These are phyloP conservation scores for Colletotrichum costaricense DNA, from an alignment of 2,329 filamentous ascomycete genomes.

Conservation along the genomic window DNA sequence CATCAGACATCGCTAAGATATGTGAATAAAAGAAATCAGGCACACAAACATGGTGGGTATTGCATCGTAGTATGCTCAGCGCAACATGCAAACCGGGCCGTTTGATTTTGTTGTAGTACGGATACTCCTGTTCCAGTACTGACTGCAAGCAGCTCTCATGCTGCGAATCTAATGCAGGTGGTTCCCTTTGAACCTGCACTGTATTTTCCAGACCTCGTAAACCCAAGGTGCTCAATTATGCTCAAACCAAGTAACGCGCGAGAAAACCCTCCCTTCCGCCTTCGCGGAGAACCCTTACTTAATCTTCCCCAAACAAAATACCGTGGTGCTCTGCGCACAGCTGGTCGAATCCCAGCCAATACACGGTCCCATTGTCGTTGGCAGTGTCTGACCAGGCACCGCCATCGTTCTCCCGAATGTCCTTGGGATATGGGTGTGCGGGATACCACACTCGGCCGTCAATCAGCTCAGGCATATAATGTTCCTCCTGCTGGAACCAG, in stretches of 20 bases:
- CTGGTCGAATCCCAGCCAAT: slow-evolving; percentile 34
- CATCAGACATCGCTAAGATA: slow-evolving; percentile 14
- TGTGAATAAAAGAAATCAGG: neutral
- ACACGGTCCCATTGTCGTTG: slow-evolving; percentile 29
- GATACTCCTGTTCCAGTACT: neutral
- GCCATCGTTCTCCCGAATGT: slow-evolving; percentile 26
- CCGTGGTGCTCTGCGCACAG: slow-evolving; percentile 31
- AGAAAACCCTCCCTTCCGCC: neutral
- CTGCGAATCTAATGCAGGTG: slow-evolving; percentile 17
- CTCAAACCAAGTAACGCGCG: neutral
- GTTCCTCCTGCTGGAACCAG: slow-evolving; percentile 38
- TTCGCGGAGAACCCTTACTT: neutral
- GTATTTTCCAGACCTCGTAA: slow-evolving; percentile 17
- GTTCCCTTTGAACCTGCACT: slow-evolving; percentile 9
- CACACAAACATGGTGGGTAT: slow-evolving; percentile 11
- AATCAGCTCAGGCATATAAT: slow-evolving; percentile 42
- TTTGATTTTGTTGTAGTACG: slow-evolving; percentile 7
- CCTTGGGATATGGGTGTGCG: slow-evolving; percentile 28
- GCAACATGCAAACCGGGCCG: slow-evolving; percentile 26
- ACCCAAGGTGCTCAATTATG: slow-evolving; percentile 15
- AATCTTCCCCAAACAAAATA: slow-evolving; percentile 34
- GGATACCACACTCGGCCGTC: slow-evolving; percentile 46
- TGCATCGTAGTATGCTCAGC: slow-evolving; percentile 16
- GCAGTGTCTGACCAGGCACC: slow-evolving; percentile 36
- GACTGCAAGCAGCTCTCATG: slow-evolving; percentile 1